A percentile compares a stretch with the other conserved stretches of the same genome.
phyloP scores from a whole-genome alignment of 768 basidiomycete species.

The Pleurotus tuber-regium region DNA sequence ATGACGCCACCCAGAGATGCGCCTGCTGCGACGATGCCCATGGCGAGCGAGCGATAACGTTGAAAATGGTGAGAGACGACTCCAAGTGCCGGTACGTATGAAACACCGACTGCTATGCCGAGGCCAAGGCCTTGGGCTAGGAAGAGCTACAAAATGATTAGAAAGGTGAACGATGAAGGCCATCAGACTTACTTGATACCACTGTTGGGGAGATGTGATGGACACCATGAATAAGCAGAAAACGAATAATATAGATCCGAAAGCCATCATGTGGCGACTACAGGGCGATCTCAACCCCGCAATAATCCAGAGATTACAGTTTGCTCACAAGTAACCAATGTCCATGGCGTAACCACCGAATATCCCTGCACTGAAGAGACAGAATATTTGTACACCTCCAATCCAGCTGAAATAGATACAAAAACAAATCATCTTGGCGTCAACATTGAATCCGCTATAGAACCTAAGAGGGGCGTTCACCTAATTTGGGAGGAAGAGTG shows the following conservation, averaged over 20 bases:
- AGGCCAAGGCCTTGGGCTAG: constrained; percentile 45
- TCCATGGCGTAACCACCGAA: constrained; percentile 48
- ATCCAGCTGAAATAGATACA: constrained; percentile 34
- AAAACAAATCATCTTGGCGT: background rate
- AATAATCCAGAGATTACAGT: constrained; percentile 17
- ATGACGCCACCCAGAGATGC: constrained; percentile 40
- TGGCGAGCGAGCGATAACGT: constrained; percentile 35
- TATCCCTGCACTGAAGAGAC: constrained; percentile 45
- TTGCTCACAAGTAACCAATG: constrained; percentile 47
- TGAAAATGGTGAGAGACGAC: constrained; percentile 46
- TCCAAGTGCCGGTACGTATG: constrained; percentile 48
- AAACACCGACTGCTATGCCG: constrained; percentile 49
- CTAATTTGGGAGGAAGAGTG: constrained; percentile 24
- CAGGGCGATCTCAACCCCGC: background rate
- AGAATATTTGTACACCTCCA: constrained; percentile 50
- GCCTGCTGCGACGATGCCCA: constrained; percentile 40
- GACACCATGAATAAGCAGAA: constrained; percentile 33
- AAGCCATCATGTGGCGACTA: constrained; percentile 27
- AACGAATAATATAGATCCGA: constrained; percentile 25
- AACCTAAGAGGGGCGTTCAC: too few species aligned
- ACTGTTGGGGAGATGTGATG: constrained; percentile 22
- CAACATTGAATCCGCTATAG: too few species aligned
- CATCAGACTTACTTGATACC: constrained; percentile 25
- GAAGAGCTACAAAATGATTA: constrained; percentile 33
- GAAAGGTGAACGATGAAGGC: background rate